Base-by-base conservation (phyloP, 768 basidiomycete genomes). In the Steccherinum ochraceum region DNA sequence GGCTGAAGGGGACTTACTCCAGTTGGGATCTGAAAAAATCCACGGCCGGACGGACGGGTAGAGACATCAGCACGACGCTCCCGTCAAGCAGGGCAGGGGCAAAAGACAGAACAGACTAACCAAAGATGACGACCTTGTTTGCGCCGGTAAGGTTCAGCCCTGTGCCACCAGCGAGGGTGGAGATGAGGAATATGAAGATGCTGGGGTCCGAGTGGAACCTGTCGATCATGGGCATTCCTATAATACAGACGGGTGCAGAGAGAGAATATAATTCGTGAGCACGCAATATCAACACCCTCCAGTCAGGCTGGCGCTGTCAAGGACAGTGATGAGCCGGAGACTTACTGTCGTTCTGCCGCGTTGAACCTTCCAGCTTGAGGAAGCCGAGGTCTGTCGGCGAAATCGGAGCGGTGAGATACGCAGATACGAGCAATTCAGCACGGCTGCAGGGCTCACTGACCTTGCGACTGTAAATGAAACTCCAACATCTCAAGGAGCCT, bases 91-190 rank as follows among this genome's bases (percentile, higher is more conserved):
- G 42, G 40, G 1, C 19, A 23, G 39, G 43, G 47, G 20, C 18
- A n/a, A 11, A 45, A 24, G 7, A 3, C 24, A 24, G 21, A n/a
- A n/a, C n/a, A 24, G 20, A 51, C 79, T 58, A 54, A 84, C 86
- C 88, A 63, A 95, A 92, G 40, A 93, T 88, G 23, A 93, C 88
- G 19, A 96, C 95, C 67, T 89, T 93, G 63, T 98, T 97, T 2
- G 95, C 93, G 2, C 86, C 86, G 13, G 90, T 92, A 44, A 96
- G 67, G 62, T 94, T 96, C 42, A 96, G 69, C 2, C 93, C 93
- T 4, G 89, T 91, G 2, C 93, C 94, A 1, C 94, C 94, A 2
- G 93, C 92, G 48, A 91, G 72, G 0, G 92, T 96, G 4, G 91
- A 93, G 50, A 96, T 93, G 48, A 95, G 71, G 64, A 95, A 92